Conservation (phyloP, 345 rosid species). For the Eucalyptus polyanthemos region DNA sequence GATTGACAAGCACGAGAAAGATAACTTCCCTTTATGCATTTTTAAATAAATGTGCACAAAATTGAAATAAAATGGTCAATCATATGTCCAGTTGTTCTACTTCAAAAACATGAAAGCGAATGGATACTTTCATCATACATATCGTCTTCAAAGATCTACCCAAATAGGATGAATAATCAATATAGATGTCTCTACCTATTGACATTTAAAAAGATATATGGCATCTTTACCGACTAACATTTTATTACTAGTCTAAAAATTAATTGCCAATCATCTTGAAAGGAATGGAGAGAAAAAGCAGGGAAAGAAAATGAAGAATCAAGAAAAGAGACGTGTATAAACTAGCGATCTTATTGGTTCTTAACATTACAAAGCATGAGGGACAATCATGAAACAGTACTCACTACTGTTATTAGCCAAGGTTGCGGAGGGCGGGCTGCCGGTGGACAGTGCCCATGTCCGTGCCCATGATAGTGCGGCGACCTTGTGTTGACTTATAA, state of each 20-base stretch:
- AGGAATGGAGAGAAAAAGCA: neutral
- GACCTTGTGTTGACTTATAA: no score
- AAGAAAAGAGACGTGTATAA: accelerated
- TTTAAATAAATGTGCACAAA: neutral
- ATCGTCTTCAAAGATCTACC: neutral
- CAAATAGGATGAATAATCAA: neutral
- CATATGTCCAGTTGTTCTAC: neutral
- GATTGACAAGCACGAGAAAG: no score
- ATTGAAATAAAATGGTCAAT: neutral
- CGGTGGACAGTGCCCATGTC: no score
- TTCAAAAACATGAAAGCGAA: neutral
- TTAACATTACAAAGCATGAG: neutral
- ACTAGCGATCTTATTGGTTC: neutral
- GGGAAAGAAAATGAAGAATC: neutral
- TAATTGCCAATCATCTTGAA: neutral
- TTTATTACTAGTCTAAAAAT: no score
- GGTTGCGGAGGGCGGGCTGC: no score
- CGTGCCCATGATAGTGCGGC: accelerated
- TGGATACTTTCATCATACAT: neutral
- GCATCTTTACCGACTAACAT: neutral
- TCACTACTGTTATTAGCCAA: neutral
- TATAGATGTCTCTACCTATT: neutral
- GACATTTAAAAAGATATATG: neutral
- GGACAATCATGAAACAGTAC: neutral
- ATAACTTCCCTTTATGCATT: neutral